These are phyloP conservation scores for Entomortierella chlamydospora DNA, from an alignment of 192 early-diverging fungal genomes.

Conservation along the genomic window DNA sequence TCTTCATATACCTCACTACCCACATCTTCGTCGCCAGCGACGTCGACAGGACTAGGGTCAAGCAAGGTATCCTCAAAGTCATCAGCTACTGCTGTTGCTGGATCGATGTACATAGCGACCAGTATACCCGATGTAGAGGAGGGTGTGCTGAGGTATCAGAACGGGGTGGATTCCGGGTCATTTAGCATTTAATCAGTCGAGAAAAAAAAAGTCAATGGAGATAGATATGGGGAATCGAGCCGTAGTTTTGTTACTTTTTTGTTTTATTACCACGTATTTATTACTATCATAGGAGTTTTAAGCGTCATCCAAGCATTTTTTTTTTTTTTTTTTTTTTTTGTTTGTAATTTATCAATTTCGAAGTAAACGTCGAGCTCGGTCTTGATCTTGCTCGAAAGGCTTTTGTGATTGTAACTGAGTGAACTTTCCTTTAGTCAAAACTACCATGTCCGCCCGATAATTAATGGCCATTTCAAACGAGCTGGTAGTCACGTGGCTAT, in stretches of 20 bases:
- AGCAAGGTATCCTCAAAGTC: neutral
- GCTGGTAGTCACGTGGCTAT: no score
- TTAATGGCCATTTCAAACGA: no score
- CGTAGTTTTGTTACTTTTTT: neutral
- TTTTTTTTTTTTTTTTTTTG: no score
- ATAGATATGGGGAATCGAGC: neutral
- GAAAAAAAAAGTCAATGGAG: neutral
- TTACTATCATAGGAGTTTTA: neutral
- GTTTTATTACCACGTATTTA: neutral
- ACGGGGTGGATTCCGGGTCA: conserved; percentile 46
- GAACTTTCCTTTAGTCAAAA: neutral
- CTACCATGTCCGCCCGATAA: no score
- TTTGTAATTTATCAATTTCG: no score
- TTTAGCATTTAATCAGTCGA: conserved; percentile 27
- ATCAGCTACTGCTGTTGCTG: conserved; percentile 12
- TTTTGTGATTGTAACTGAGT: no score
- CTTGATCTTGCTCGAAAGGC: no score
- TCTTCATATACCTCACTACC: neutral
- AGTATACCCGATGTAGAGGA: conserved; percentile 48
- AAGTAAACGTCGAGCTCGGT: no score
- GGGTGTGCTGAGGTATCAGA: conserved; percentile 51
- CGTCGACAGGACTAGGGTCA: neutral
- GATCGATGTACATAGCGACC: conserved; percentile 41
- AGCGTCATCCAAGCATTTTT: no score
- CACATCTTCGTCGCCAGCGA: neutral